Percentiles rank a stretch among this genome's conserved stretches.
Conservation (phyloP, 331 rosid genomes). For the Quercus phellos region DNA sequence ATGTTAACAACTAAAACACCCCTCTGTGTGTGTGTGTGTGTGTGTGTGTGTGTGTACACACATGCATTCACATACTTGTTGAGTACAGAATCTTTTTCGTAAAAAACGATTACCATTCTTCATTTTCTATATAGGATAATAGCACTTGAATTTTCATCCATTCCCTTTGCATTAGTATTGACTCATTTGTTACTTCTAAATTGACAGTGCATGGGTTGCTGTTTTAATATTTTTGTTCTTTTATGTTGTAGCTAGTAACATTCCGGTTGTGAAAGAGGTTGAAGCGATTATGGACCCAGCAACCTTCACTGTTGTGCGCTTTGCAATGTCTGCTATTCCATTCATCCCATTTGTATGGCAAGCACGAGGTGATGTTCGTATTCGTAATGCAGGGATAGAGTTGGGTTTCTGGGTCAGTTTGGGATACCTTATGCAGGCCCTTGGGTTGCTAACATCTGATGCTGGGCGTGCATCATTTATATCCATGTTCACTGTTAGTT, state of each 20-base stretch:
- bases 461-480: constrained; percentile 73
- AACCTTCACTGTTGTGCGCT: constrained; percentile 66
- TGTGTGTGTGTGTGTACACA: not conserved
- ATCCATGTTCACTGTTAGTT: constrained; percentile 59
- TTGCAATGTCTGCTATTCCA: constrained; percentile 53
- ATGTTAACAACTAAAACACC: not conserved
- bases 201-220: not conserved
- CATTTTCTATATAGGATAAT: not conserved
- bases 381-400: constrained; percentile 68
- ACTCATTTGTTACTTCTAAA: not conserved
- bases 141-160: not conserved
- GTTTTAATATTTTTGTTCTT: not conserved
- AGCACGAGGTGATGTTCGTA: constrained; percentile 39
- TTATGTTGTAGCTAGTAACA: constrained; percentile 54
- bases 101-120: not conserved
- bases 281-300: constrained; percentile 64
- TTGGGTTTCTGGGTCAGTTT: constrained; percentile 81
- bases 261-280: constrained; percentile 74
- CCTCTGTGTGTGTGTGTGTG: not conserved
- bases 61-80: not conserved
- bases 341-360: constrained; percentile 56
- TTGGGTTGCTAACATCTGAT: constrained; percentile 72
- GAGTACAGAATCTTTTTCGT: not conserved
- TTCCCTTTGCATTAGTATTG: not conserved
- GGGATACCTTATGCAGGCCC: constrained; percentile 75